A percentile compares a stretch with the other conserved stretches of the same genome.
phyloP scores from a whole-genome alignment of 176 grass and related monocot genomes.

The Eragrostis nindensis region DNA sequence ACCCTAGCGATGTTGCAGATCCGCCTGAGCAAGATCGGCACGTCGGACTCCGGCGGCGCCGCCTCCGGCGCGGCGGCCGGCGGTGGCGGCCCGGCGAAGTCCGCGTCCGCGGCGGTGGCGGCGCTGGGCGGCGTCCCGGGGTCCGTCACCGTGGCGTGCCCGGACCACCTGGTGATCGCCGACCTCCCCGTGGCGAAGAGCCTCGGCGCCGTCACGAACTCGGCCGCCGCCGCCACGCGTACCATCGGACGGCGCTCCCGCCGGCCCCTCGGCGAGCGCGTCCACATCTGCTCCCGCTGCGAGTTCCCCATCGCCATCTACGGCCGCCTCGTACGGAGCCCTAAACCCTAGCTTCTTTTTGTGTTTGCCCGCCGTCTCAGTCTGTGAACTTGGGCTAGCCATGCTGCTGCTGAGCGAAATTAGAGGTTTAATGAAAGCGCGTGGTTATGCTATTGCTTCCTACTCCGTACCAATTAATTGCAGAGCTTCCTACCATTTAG shows the following conservation, averaged over 20 bases:
- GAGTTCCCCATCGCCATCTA: constrained; percentile 86
- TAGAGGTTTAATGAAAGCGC: not conserved
- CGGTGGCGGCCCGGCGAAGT: constrained; percentile 32
- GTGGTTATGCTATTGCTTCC: not conserved
- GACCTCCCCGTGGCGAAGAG: constrained; percentile 88
- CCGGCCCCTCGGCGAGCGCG: constrained; percentile 76
- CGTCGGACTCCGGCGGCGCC: constrained; percentile 52
- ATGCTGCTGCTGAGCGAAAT: not conserved
- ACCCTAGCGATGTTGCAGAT: constrained; percentile 82
- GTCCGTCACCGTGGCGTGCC: constrained; percentile 78
- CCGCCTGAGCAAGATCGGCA: constrained; percentile 70
- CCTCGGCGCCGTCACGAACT: constrained; percentile 70
- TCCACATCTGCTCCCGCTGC: constrained; percentile 86
- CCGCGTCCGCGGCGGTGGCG: constrained; percentile 31
- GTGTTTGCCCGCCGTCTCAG: not conserved
- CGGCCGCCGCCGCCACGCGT: constrained; percentile 55
- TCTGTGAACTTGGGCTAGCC: not conserved
- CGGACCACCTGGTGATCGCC: constrained; percentile 80
- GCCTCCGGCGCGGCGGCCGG: constrained; percentile 42
- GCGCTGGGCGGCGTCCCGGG: constrained; percentile 42
- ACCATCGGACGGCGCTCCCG: constrained; percentile 78
- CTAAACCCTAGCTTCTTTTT: constrained; percentile 24
- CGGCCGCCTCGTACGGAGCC: constrained; percentile 70
- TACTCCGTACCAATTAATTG: no score
- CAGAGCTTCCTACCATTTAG: not conserved